Evolutionary conservation across 805 yeast species (phyloP), one percentile per base, ranked within the genome.

Genomic region (Sugiyamaella mastotermitis): DNA sequence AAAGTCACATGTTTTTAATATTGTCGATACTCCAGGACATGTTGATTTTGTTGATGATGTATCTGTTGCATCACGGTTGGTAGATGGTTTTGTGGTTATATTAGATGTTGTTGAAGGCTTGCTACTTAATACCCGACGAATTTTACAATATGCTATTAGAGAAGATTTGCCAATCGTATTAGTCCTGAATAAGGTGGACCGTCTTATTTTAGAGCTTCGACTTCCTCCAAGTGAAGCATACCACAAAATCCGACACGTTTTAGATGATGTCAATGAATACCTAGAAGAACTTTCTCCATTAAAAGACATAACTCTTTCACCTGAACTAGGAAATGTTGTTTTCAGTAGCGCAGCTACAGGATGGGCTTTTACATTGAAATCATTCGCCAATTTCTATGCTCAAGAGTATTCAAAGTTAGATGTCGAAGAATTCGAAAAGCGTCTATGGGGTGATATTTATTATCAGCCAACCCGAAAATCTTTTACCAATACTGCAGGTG

Each of bases 21-120:
- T 88, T 1, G 47, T 86, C 1, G 99, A 94, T 52, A 67, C 95
- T 0, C 99, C 99, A 0, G 99, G 99, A 0, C 97, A 92, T 58
- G 72, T 74, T 0, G 80, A 86, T 52, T 92, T 92, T 52, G 61
- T 68, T 20, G 96, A 86, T 53, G 97, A 92, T 49, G 61, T 76
- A 3, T 68, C 75, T 0, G 69, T 74, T 0, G 71, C 83, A 0
- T 57, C 78, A 7, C 57, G 74, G 16, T 64, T 79, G 0, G 71
- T 72, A 0, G 97, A 92, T 46, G 75, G 80, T 2, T 75, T 74
- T 0, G 61, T 80, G 0, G 57, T 87, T 1, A 83, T 85, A 1
- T 66, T 90, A n/a, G 98, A 92, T 56, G 79, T 71, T 1, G 79
- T 86, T 1, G 96, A 90, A 56, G 97, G 97, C 0, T 55, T 86